Base-by-base conservation (phyloP, 305 asterid genomes). In the Rubia occidens region DNA sequence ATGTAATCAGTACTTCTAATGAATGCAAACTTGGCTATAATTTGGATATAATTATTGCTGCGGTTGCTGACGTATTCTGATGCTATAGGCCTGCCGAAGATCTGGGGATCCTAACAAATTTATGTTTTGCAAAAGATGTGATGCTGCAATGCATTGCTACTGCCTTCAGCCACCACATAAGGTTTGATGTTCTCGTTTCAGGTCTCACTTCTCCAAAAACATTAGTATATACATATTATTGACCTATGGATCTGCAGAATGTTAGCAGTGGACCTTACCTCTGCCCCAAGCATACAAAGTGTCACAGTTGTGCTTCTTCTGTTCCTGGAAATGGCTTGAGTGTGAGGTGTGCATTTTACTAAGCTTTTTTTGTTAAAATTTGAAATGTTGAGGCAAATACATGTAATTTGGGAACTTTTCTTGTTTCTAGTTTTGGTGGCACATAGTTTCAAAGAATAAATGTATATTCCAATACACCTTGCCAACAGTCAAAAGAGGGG, bases 301-400 rank as follows among this genome's bases (percentile, higher is more conserved):
- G 99, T 72, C 99, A 95, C 76, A 91, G 99, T 80, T 95, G 99
- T 82, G 81, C 64, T 73, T 95, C 99, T 78, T 78, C 82, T 70
- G 98, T 95, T 74, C 96, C 99, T 35, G 99, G 99, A 74, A 95
- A 95, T 64, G 99, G 99, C 71, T 80, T 81, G 68, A 89, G 99
- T 67, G 87, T 91, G 66, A 91, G 98, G 99, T 95, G 75, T 74
- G 88, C 71, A 44, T 26, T 55, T 9, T 67, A 3, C n/a, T 7
- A 67, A 4, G 26, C 42, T 68, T 68, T 21, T 4, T n/a, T 17
- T 51, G 44, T 8, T 15, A 17, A 14, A 49, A 14, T 2, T 49
- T 49, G 43, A 49, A 26, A 67, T 49, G 15, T 2, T 9, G 45
- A 17, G 47, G 11, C 61, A 32, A 37, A 26, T 51, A 26, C 11